Conservation (phyloP, 345 rosid genomes). For the Rhizophora apiculata region DNA sequence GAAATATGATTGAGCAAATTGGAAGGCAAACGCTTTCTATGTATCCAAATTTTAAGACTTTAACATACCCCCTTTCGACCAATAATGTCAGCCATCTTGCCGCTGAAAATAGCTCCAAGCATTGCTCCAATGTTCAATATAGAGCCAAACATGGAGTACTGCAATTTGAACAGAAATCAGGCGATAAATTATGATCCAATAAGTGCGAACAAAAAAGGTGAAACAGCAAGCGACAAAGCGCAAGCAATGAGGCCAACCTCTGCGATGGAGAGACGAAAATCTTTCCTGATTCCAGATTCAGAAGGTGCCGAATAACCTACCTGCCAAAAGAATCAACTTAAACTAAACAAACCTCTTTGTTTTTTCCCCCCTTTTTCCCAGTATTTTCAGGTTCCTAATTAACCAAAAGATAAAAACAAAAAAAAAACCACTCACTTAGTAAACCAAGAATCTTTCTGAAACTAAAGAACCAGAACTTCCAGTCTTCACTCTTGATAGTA, state of each 20-base stretch:
- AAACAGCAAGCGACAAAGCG: background rate
- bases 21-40: background rate
- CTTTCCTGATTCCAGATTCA: conserved; percentile 76
- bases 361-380: conserved; percentile 1
- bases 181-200: background rate
- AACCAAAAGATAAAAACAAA: too few species aligned
- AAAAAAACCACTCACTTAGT: too few species aligned
- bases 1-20: background rate
- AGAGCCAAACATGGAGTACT: conserved; percentile 97
- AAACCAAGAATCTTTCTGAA: too few species aligned
- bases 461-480: too few species aligned
- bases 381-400: too few species aligned
- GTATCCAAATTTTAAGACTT: background rate
- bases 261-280: conserved; percentile 66
- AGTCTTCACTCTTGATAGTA: too few species aligned
- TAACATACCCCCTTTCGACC: conserved; percentile 84
- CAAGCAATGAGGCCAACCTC: conserved; percentile 44
- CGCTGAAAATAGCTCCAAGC: conserved; percentile 89
- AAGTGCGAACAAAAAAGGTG: too few species aligned
- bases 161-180: conserved; percentile 2
- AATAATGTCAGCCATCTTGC: conserved; percentile 59
- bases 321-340: conserved; percentile 52
- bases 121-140: conserved; percentile 90
- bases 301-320: conserved; percentile 95
- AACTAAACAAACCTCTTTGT: conserved; percentile 38